Base-by-base conservation (phyloP, 2,329 filamentous ascomycete genomes). In the Annulohypoxylon truncatum region DNA sequence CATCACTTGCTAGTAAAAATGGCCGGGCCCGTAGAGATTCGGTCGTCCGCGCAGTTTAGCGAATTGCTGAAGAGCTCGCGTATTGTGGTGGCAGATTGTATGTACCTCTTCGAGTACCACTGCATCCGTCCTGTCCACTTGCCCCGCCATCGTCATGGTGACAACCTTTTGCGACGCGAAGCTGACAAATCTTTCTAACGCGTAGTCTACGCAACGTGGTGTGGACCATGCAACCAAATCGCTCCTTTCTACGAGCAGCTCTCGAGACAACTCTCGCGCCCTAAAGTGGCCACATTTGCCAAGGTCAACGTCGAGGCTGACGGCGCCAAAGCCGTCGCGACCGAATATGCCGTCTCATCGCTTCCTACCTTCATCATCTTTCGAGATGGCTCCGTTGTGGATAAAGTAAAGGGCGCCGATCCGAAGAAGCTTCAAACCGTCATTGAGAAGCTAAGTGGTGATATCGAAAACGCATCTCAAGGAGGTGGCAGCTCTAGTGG, bases 311-410 rank as follows among this genome's bases (percentile, higher is more conserved):
- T 89, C 66, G 93, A 97, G 72, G 79, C 85, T 53, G 91, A 96
- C 77, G 70, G 71, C 35, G 57, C 67, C 55, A 84, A 88, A 74
- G 89, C 92, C 35, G 87, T 98, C 68, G 88, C 92, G 13, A 77
- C 86, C 65, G 87, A 89, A 71, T 96, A 97, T 81, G 83, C 84
- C 69, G 85, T 98, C 75, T 89, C 88, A 18, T 87, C 88, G 80
- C 89, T 95, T 76, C 96, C 96, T 7, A 97, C 94, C n/a, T 97
- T 98, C 79, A 87, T 98, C 75, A 86, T 97, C 74, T 96, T 93
- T 83, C 90, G 91, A 73, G 86, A 91, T 75, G 90, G 89, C 72
- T 84, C 88, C 68, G 82, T 89, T 61, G 85, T 88, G 48, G 86
- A 91, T 55, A 90, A 88, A 73, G 87, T 96, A 65, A 85, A 87